Evolutionary conservation across 1,284 basidiomycete species (phyloP).

Genomic region (Schizopora paradoxa): DNA sequence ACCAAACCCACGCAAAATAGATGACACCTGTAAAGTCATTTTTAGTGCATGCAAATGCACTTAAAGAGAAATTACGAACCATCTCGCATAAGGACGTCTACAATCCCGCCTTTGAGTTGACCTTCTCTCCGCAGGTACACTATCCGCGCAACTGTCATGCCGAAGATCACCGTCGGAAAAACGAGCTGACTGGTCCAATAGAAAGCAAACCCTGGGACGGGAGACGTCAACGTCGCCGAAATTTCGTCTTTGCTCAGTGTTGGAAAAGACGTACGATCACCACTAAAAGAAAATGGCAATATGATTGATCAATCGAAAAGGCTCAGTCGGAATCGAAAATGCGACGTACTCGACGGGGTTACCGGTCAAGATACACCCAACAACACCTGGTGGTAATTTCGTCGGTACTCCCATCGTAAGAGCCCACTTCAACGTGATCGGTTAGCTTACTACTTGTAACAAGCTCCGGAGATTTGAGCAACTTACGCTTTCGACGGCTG

Average conservation of each 20-base stretch:
- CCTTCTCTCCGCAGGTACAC: no score
- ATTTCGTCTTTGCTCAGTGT: no score
- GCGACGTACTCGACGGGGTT: not conserved
- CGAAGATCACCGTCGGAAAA: slow-evolving; percentile 4
- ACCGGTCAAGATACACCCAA: not conserved
- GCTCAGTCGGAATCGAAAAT: no score
- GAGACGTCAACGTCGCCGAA: no score
- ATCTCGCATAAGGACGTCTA: no score
- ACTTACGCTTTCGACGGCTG: not conserved
- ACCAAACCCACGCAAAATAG: slow-evolving; percentile 10
- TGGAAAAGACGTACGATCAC: no score
- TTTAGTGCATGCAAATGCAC: no score
- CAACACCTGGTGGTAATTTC: not conserved
- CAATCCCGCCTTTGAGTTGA: no score
- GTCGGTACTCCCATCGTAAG: not conserved
- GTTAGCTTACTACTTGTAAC: not conserved
- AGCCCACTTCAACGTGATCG: not conserved
- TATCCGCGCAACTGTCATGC: slow-evolving; percentile 1
- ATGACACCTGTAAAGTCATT: no score
- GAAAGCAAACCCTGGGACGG: slow-evolving; percentile 3
- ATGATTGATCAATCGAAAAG: no score
- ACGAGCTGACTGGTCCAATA: slow-evolving; percentile 3
- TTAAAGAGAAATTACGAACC: no score
- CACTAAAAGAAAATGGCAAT: no score
- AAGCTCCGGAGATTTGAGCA: not conserved